phyloP scores from a whole-genome alignment of 495 filamentous ascomycete genomes.

The Articulospora tetracladia region DNA sequence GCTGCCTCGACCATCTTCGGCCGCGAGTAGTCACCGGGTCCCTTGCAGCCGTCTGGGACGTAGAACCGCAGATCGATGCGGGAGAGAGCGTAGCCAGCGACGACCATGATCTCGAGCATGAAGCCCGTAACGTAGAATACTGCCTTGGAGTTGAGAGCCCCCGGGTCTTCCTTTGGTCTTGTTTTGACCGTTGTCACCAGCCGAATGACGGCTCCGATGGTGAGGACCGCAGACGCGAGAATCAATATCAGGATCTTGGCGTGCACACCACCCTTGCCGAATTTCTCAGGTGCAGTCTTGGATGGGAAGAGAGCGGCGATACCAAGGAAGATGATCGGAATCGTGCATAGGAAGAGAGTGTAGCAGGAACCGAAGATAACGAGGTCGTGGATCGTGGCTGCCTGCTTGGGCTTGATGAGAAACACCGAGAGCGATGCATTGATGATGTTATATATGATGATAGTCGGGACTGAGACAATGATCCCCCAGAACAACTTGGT shows the following conservation, averaged over 20 bases:
- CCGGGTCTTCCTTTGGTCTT: constrained; percentile 47
- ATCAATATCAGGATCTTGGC: constrained; percentile 61
- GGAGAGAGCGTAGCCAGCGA: constrained; percentile 54
- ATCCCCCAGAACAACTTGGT: constrained; percentile 47
- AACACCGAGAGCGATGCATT: constrained; percentile 52
- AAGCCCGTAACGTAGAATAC: constrained; percentile 80
- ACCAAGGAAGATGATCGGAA: constrained; percentile 62
- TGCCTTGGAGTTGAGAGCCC: constrained; percentile 60
- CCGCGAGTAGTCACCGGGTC: constrained; percentile 15
- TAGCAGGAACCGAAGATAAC: constrained; percentile 63
- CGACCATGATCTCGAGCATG: constrained; percentile 64
- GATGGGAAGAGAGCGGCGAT: constrained; percentile 48
- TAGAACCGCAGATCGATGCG: constrained; percentile 71
- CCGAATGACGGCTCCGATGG: constrained; percentile 66
- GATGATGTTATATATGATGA: constrained; percentile 66
- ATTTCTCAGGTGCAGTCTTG: constrained; percentile 51
- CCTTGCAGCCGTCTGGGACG: constrained; percentile 46
- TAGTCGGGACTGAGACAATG: constrained; percentile 52
- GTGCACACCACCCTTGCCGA: constrained; percentile 62
- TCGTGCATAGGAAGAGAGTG: constrained; percentile 61
- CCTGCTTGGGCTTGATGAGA: constrained; percentile 49
- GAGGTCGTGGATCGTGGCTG: constrained; percentile 45
- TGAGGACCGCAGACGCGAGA: constrained; percentile 48
- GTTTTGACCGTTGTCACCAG: constrained; percentile 50
- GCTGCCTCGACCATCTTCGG: not conserved